Evolutionary conservation across 2,329 filamentous ascomycete genomes (phyloP).

Genomic region (Meredithiella fracta): DNA sequence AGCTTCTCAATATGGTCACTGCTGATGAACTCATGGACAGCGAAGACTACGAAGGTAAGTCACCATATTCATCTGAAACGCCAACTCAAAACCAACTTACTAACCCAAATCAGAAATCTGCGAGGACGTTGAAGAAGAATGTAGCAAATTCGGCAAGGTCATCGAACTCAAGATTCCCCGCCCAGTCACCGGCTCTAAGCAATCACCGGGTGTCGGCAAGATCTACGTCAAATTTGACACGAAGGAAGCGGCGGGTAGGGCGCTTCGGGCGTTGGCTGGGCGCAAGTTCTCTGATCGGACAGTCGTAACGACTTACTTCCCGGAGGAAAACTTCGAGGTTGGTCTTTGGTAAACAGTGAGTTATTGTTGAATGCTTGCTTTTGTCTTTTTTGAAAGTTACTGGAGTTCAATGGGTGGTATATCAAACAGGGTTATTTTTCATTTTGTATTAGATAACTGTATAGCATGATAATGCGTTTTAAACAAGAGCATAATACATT

Average conservation of each 20-base stretch:
- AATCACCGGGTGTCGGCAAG: constrained; percentile 84
- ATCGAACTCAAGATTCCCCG: constrained; percentile 85
- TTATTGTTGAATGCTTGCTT: not conserved
- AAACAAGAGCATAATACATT: too few species aligned
- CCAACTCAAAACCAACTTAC: constrained; percentile 14
- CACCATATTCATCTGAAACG: not conserved
- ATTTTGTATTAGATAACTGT: not conserved
- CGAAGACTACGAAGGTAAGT: constrained; percentile 83
- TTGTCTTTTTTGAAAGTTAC: constrained; percentile 4
- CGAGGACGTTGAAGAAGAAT: constrained; percentile 88
- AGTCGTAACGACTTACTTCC: constrained; percentile 91
- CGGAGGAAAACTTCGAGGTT: constrained; percentile 94
- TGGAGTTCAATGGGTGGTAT: constrained; percentile 10
- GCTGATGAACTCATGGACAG: constrained; percentile 84
- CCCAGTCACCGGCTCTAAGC: constrained; percentile 64
- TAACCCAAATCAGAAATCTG: constrained; percentile 60
- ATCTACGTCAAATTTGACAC: constrained; percentile 91
- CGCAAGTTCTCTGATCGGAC: constrained; percentile 93
- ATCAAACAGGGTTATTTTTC: not conserved
- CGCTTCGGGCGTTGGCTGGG: constrained; percentile 76
- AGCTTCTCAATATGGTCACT: constrained; percentile 97
- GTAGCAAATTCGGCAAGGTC: constrained; percentile 73
- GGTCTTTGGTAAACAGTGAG: constrained; percentile 52
- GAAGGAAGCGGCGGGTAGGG: constrained; percentile 62
- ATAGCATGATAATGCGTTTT: not conserved